Evolutionary conservation across 495 filamentous ascomycete genomes (phyloP).

Genomic region (Tuber umbilicatum): DNA sequence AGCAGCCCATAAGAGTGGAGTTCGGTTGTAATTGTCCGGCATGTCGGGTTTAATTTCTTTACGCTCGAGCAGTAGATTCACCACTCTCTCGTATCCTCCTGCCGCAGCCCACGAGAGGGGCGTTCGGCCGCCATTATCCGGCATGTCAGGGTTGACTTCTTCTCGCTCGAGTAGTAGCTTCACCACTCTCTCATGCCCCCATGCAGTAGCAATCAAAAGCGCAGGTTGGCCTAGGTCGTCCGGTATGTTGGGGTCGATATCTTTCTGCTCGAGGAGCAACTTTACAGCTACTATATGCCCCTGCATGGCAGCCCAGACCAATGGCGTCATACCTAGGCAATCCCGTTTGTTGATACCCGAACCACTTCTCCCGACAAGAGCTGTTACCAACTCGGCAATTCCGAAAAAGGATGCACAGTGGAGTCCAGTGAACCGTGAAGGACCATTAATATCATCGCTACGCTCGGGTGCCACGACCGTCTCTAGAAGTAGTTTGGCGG

Average conservation of each 20-base stretch:
- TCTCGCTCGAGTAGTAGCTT: too few relatives aligned
- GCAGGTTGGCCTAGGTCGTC: not conserved
- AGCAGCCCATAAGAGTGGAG: too few relatives aligned
- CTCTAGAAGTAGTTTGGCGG: not conserved
- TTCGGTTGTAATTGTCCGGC: too few relatives aligned
- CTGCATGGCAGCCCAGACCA: constrained; percentile 39
- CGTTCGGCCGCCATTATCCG: constrained; percentile 16
- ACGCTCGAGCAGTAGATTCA: constrained; percentile 34
- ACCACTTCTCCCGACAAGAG: not conserved
- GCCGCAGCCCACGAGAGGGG: constrained; percentile 41
- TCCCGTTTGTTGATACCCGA: not conserved
- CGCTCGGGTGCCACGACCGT: not conserved
- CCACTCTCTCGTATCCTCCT: constrained; percentile 34
- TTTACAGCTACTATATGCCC: constrained; percentile 35
- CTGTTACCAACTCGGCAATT: not conserved
- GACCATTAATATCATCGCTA: not conserved
- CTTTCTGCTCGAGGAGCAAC: constrained; percentile 29
- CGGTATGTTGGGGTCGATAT: constrained; percentile 16
- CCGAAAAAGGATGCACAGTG: not conserved
- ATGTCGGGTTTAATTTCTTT: not conserved
- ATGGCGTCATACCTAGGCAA: constrained; percentile 10
- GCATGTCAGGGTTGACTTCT: not conserved
- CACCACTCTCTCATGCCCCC: too few relatives aligned
- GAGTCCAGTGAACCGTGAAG: not conserved
- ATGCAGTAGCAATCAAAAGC: too few relatives aligned